Evolutionary conservation across 305 asterid species (phyloP).

Genomic region (Coffea humblotiana): DNA sequence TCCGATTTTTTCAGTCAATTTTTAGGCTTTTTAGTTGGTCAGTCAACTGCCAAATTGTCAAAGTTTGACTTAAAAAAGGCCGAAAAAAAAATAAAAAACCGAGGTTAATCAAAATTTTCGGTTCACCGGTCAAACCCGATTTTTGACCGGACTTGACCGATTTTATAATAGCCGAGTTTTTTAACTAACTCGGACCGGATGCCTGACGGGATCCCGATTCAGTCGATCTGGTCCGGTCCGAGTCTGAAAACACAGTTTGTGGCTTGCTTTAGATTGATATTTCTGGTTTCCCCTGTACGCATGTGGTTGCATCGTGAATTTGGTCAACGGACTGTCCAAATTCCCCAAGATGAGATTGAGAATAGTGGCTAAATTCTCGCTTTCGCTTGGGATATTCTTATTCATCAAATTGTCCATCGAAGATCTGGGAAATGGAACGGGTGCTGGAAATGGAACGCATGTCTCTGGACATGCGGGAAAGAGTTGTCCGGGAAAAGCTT

Average conservation of each 20-base stretch:
- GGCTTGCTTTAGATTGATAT: conserved; percentile 58
- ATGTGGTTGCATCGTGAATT: conserved; percentile 47
- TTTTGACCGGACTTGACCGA: too few species aligned
- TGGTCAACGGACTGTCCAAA: conserved; percentile 35
- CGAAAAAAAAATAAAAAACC: too few species aligned
- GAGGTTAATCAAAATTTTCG: too few species aligned
- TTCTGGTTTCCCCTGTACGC: conserved; percentile 76
- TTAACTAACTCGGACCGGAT: too few species aligned
- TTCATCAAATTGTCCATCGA: conserved; percentile 54
- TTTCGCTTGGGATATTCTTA: conserved; percentile 54
- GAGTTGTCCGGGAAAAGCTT: conserved; percentile 59
- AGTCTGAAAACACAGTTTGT: background rate
- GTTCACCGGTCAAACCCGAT: too few species aligned
- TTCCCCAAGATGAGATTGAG: conserved; percentile 16
- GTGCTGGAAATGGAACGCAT: conserved; percentile 41
- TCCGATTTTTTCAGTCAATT: too few species aligned
- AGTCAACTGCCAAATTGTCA: too few species aligned
- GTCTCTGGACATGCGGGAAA: conserved; percentile 61
- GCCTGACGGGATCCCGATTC: too few species aligned
- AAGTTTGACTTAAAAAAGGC: too few species aligned
- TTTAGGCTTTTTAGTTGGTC: too few species aligned
- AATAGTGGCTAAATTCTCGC: conserved; percentile 36
- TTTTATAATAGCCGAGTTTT: too few species aligned
- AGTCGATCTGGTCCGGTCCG: too few species aligned
- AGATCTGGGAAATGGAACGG: conserved; percentile 28